A percentile compares a stretch with the other conserved stretches of the same genome.
phyloP scores from a whole-genome alignment of 2,329 filamentous ascomycete species.

The Alternaria ventricosa region DNA sequence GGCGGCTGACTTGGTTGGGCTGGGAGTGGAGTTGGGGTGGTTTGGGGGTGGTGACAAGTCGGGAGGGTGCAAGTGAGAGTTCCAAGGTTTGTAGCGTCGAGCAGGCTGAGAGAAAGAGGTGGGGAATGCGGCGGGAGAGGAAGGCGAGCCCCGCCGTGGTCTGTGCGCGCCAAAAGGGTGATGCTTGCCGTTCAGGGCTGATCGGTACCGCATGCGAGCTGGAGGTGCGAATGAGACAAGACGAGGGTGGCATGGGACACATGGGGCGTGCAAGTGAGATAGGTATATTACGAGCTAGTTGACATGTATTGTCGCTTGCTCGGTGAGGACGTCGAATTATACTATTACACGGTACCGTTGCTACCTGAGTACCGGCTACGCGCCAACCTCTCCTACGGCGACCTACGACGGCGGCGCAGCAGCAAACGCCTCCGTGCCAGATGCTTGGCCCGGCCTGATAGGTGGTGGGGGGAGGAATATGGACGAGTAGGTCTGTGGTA shows the following conservation, averaged over 20 bases:
- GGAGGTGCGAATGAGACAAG: conserved; percentile 2
- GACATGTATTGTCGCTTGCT: conserved; percentile 1
- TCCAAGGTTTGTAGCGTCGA: conserved; percentile 3
- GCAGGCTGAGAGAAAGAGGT: conserved; percentile 25
- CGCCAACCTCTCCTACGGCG: neutral
- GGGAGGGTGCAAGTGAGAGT: conserved; percentile 10
- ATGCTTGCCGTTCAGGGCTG: conserved; percentile 8
- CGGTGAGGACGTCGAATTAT: conserved; percentile 9
- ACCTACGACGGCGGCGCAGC: conserved; percentile 53
- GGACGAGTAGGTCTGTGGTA: conserved; percentile 63
- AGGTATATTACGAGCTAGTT: neutral
- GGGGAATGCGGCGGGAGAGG: conserved; percentile 24
- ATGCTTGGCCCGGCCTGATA: conserved; percentile 38
- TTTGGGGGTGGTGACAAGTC: conserved; percentile 15
- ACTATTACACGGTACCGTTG: conserved; percentile 25
- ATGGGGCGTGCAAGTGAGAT: neutral
- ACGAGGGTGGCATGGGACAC: neutral
- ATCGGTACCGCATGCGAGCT: conserved; percentile 1
- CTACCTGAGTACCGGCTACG: conserved; percentile 9
- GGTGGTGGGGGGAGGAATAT: conserved; percentile 67
- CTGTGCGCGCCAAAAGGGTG: conserved; percentile 11
- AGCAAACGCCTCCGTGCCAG: conserved; percentile 57
- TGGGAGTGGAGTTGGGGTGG: conserved; percentile 15
- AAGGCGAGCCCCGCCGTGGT: conserved; percentile 17
- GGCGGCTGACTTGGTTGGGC: conserved; percentile 8